Conservation (phyloP, 441 rosid genomes). For the Cnidoscolus chayamansa region DNA sequence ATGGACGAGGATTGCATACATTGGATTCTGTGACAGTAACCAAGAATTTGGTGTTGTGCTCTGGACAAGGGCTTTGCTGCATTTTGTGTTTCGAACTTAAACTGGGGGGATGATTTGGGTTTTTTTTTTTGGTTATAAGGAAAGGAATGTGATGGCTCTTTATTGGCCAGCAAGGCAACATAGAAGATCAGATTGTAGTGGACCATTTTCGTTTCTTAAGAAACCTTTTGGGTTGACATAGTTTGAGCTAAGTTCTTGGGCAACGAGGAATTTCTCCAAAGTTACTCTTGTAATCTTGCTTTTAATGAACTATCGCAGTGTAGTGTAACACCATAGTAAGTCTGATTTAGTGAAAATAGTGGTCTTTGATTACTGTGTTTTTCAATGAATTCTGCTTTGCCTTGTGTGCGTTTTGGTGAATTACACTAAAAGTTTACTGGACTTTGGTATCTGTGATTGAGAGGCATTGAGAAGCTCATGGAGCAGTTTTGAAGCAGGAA, state of each 20-base stretch:
- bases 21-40: slow-evolving; percentile 23
- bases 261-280: slow-evolving; percentile 3
- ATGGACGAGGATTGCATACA: slow-evolving; percentile 46
- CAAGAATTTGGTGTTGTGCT: slow-evolving; percentile 10
- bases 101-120: slow-evolving; percentile 36
- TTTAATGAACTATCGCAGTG: slow-evolving; percentile 18
- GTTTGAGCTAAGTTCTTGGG: slow-evolving; percentile 19
- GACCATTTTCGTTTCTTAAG: slow-evolving; percentile 33
- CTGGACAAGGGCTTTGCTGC: slow-evolving; percentile 17
- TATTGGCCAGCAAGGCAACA: slow-evolving; percentile 27
- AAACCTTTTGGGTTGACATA: slow-evolving; percentile 38
- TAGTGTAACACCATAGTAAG: slow-evolving; percentile 16
- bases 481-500: slow-evolving; percentile 37
- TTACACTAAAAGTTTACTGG: slow-evolving; percentile 2
- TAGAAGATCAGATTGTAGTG: slow-evolving; percentile 27
- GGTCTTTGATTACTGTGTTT: slow-evolving; percentile 5
- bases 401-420: not conserved
- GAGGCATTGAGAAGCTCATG: slow-evolving; percentile 9
- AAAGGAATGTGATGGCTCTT: slow-evolving; percentile 31
- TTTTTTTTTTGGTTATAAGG: slow-evolving; percentile 24
- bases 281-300: slow-evolving; percentile 16
- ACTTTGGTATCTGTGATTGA: slow-evolving; percentile 6
- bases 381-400: not conserved
- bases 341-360: slow-evolving; percentile 17
- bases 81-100: slow-evolving; percentile 18